Base-by-base conservation (phyloP, 768 basidiomycete species). In the Boletus vinaceobasis region DNA sequence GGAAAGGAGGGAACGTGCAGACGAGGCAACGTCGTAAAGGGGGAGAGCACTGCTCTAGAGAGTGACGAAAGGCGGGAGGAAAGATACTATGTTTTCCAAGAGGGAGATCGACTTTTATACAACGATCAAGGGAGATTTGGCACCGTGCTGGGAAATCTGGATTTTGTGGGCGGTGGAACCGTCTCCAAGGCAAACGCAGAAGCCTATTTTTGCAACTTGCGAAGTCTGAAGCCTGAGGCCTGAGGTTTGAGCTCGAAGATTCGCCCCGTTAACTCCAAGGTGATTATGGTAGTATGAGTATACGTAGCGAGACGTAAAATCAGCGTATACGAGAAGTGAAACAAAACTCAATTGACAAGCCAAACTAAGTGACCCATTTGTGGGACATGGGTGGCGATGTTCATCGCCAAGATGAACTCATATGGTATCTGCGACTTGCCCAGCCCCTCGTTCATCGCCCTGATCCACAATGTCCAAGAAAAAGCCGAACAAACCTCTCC, bases 391-490 rank as follows among this genome's bases (percentile, higher is more conserved):
- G 17, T 17, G 36, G 36, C 17, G n/a, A 36, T 36, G 35, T 36
- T 13, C n/a, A 37, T 37, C 32, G 11, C 32, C 10, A 32, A 32
- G 36, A 17, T 17, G 17, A 37, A 21, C n/a, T 19, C 43, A 29
- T 44, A 44, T 44, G 27, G n/a, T 9, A 44, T 32, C 29, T 46
- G 31, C 19, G 32, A 21, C 45, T 33, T 14, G 19, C 11, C 33
- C 13, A 23, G 23, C 23, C 8, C 15, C 3, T 14, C 15, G 36
- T 15, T 15, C 17, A 19, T 44, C 31, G 9, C n/a, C n/a, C 6
- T 21, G 23, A 42, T 43, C 23, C 49, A 39, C 48, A 15, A 69
- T 71, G 43, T 71, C 76, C 33, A 78, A 71, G 61, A 73, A 69
- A 58, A 70, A 63, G 48, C 51, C 60, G 15, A 60, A 19, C 48